Percentiles rank a stretch among this genome's conserved stretches.
These are phyloP conservation scores for Nyctanthes arbortristis DNA, from an alignment of 257 asterid genomes.

Conservation along the genomic window DNA sequence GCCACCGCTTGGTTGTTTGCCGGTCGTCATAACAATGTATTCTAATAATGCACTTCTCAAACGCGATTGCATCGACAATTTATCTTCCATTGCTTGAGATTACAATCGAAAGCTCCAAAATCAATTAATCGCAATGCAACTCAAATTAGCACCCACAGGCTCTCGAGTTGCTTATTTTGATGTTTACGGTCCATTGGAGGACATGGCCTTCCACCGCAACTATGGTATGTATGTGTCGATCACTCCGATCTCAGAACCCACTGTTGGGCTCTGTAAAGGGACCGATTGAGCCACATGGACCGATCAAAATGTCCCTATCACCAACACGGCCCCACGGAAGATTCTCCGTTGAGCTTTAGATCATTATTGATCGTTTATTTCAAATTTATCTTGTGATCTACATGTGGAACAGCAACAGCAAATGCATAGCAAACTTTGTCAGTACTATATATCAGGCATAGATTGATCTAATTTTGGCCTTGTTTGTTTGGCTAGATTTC, in stretches of 20 bases:
- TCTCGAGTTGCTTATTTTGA: constrained; percentile 54
- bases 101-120: constrained; percentile 53
- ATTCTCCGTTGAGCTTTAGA: too few species aligned
- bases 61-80: constrained; percentile 43
- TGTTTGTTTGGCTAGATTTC: constrained; percentile 39
- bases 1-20: constrained; percentile 82
- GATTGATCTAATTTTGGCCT: too few species aligned
- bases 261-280: too few species aligned
- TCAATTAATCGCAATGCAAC: constrained; percentile 30
- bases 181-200: constrained; percentile 38
- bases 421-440: too few species aligned
- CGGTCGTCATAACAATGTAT: constrained; percentile 47
- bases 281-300: too few species aligned
- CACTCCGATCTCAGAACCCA: not conserved
- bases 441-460: too few species aligned
- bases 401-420: too few species aligned
- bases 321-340: too few species aligned
- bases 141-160: not conserved
- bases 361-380: too few species aligned
- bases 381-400: too few species aligned
- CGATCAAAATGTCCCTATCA: too few species aligned
- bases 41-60: constrained; percentile 27
- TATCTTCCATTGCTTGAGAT: constrained; percentile 42
- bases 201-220: constrained; percentile 40
- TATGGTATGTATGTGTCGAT: constrained; percentile 46